These are phyloP conservation scores for Physcomitrium patens DNA, from an alignment of 225 moss, liverwort and hornwort genomes.

Conservation along the genomic window DNA sequence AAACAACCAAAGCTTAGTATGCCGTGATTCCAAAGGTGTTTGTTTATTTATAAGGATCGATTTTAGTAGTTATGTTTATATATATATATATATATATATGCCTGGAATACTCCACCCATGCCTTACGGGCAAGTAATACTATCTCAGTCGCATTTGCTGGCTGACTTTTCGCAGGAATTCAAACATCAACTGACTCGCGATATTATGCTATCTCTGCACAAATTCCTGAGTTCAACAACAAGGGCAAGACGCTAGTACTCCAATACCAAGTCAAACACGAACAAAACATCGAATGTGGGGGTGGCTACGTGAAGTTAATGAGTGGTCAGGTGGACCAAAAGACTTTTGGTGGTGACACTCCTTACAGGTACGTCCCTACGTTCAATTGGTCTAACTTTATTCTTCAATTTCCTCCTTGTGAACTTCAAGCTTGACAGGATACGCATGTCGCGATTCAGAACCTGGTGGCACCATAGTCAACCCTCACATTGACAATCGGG, in stretches of 20 bases:
- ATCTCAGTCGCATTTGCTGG: constrained; percentile 21
- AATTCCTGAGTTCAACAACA: constrained; percentile 50
- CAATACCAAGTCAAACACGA: constrained; percentile 59
- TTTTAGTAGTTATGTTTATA: constrained; percentile 14
- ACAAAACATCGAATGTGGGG: constrained; percentile 63
- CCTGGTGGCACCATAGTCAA: not conserved
- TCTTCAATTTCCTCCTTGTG: constrained; percentile 4
- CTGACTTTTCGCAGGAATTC: constrained; percentile 42
- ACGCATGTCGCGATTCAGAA: constrained; percentile 11
- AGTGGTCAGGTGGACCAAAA: constrained; percentile 50
- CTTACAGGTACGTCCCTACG: constrained; percentile 41
- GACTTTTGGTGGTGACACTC: constrained; percentile 51
- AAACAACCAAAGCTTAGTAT: not conserved
- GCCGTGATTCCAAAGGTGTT: not conserved
- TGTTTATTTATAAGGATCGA: not conserved
- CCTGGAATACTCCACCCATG: not conserved
- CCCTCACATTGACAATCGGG: constrained; percentile 1
- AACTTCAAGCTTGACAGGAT: constrained; percentile 4
- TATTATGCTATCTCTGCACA: constrained; percentile 48
- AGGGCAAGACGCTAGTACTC: constrained; percentile 49
- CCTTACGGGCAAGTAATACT: not conserved
- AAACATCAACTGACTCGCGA: constrained; percentile 51
- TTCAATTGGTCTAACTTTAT: constrained; percentile 16
- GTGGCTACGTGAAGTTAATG: constrained; percentile 61
- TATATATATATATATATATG: too few relatives aligned